Evolutionary conservation across 345 rosid species (phyloP), one percentile per base, ranked within the genome.

Genomic region (Schrenkiella parvula): DNA sequence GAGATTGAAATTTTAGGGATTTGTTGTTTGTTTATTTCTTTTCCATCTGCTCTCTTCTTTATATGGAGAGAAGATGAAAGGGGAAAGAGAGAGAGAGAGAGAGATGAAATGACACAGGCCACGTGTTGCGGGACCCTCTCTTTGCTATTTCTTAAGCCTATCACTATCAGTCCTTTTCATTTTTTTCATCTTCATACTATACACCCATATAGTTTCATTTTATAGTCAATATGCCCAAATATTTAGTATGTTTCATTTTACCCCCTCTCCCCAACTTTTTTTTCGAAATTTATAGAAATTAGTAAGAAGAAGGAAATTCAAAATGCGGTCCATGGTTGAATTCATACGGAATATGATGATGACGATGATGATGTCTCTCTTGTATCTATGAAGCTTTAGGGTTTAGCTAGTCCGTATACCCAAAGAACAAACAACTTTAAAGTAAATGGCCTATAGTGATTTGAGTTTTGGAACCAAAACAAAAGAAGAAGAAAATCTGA

Each of bases 111-210:
- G 72, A 48, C 52, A 67, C 62, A 74, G 55, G 73, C 68, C 78
- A 67, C 78, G 78, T 74, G 78, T 74, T 67, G 68, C 53, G 78
- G 78, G 78, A 1, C 78, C 73, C 46, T 39, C 6, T 38, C 17
- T 54, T 26, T 43, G 28, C 29, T 64, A 64, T 64, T 72, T 32
- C 17, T 44, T 61, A 2, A 44, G 17, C 77, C 66, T 65, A 26
- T 73, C 71, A 26, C 46, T 13, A 52, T 64, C 76, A 44, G 11
- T 66, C 73, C 68, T 58, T 67, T 51, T 67, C 68, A 0, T 25
- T 31, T 17, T 17, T 26, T 6, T 29, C 12, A 1, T 52, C 52
- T 72, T 64, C 50, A 5, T 8, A 32, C 64, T 32, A 17, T 22
- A 4, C 44, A 0, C 39, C 59, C 72, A 15, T 2, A 15, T 66